These are phyloP conservation scores for Uronychia binucleata DNA, from an alignment of 73 alveolate species.

Conservation along the genomic window DNA sequence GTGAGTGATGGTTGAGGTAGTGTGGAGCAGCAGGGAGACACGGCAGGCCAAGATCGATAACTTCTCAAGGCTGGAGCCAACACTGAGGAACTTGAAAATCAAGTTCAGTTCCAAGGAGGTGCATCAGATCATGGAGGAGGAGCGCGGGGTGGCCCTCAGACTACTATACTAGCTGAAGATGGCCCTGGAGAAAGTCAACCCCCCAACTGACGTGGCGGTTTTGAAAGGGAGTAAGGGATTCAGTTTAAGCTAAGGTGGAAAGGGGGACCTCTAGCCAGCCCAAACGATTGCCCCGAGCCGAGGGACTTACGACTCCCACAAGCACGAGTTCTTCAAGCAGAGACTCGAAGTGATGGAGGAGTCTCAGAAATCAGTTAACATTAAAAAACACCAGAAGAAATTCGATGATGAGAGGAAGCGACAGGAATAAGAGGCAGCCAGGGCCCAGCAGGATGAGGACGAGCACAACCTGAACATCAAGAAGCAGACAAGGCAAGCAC, in stretches of 20 bases:
- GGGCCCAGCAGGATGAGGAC: constrained; percentile 77
- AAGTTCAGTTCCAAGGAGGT: constrained; percentile 86
- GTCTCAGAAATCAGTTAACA: constrained; percentile 90
- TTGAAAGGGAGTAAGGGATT: constrained; percentile 51
- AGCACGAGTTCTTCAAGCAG: constrained; percentile 47
- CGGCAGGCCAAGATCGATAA: constrained; percentile 87
- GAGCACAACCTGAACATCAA: constrained; percentile 71
- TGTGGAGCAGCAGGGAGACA: constrained; percentile 67
- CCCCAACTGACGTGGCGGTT: constrained; percentile 77
- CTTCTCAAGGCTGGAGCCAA: constrained; percentile 82
- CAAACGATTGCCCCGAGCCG: constrained; percentile 70
- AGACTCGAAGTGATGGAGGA: constrained; percentile 82
- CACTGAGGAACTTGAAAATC: constrained; percentile 85
- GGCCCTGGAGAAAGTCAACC: constrained; percentile 77
- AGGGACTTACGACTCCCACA: constrained; percentile 70
- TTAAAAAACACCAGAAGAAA: constrained; percentile 82
- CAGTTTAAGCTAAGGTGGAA: too few relatives aligned
- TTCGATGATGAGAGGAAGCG: constrained; percentile 84
- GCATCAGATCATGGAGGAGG: constrained; percentile 75
- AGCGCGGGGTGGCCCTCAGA: constrained; percentile 83
- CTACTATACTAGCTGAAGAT: constrained; percentile 77
- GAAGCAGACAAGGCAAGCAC: constrained; percentile 87
- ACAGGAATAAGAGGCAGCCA: constrained; percentile 74
- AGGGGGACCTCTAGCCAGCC: too few relatives aligned
- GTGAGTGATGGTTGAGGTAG: too few relatives aligned